These are phyloP conservation scores for sorghum (Sorghum bicolor) DNA, from an alignment of 176 grass and related monocot species.

Conservation along the genomic window Sorghum_bicolor_NCBIv3 NC_012872.2:67661501-67662000, in stretches of 20 bases:
- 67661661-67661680: not conserved
- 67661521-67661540: not conserved
- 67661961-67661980: not conserved
- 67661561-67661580: not conserved
- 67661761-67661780: conserved; percentile 42
- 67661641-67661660: not conserved
- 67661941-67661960: not conserved
- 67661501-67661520: not conserved
- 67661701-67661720: not conserved
- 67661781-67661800: conserved; percentile 28
- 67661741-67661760: conserved; percentile 5
- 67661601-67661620: not conserved
- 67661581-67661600: not conserved
- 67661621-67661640: not conserved
- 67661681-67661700: not conserved
- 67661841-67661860: conserved; percentile 35
- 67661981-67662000: not conserved
- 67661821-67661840: not conserved
- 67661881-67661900: conserved; percentile 25
- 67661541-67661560: not conserved
- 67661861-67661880: conserved; percentile 32
- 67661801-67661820: conserved; percentile 5
- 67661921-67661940: conserved; percentile 3
- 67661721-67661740: conserved; percentile 35
- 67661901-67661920: not conserved